These are phyloP conservation scores for Cerioporus squamosus DNA, from an alignment of 1,284 basidiomycete species.

Conservation along the genomic window DNA sequence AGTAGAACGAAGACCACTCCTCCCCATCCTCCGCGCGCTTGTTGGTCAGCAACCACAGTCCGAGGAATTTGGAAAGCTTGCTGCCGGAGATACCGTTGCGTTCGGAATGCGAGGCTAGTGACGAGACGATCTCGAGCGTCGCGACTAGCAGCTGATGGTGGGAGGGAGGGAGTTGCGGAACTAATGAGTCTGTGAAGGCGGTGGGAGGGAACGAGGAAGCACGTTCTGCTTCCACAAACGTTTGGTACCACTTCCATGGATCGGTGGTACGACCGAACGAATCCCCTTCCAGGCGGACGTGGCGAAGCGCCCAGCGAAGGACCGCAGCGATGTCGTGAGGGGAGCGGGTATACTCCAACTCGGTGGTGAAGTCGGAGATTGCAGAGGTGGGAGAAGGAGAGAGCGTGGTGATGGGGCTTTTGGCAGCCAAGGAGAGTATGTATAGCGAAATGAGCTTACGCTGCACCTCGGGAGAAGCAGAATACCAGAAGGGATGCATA, in stretches of 20 bases:
- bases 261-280: conserved; percentile 50
- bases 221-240: conserved; percentile 63
- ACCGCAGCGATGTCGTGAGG: conserved; percentile 78
- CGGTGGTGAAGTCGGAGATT: conserved; percentile 59
- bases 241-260: conserved; percentile 66
- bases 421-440: conserved; percentile 61
- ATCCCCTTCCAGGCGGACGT: conserved; percentile 60
- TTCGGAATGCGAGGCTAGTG: conserved; percentile 71
- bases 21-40: conserved; percentile 50
- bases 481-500: conserved; percentile 83
- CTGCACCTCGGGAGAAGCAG: conserved; percentile 68
- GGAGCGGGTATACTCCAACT: conserved; percentile 63
- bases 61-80: conserved; percentile 71
- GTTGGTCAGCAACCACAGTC: conserved; percentile 68
- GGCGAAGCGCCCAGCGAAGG: conserved; percentile 78
- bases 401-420: conserved; percentile 48
- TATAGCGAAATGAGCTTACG: conserved; percentile 72
- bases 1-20: conserved; percentile 67
- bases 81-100: conserved; percentile 73
- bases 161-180: conserved; percentile 56
- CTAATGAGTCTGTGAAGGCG: conserved; percentile 62
- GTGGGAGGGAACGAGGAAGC: conserved; percentile 56
- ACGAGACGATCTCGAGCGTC: conserved; percentile 64
- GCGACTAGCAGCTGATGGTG: conserved; percentile 61
- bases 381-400: conserved; percentile 51